Base-by-base conservation (phyloP, 2,329 filamentous ascomycete species). In the Juglanconis sp. region DNA sequence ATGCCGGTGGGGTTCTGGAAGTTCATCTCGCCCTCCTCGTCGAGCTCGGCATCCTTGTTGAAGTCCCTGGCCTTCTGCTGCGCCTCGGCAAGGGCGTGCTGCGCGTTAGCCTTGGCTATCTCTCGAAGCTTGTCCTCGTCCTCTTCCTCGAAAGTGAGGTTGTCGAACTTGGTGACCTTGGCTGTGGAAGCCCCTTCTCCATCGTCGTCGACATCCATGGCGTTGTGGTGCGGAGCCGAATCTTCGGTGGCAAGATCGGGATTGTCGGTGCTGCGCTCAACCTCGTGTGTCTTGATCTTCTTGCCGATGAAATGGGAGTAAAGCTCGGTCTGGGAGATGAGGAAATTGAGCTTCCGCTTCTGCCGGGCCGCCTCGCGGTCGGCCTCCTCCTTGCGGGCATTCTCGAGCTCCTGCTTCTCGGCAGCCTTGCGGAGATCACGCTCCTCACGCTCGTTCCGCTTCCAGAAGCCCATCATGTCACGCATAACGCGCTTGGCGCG, bases 391-490 rank as follows among this genome's bases (percentile, higher is more conserved):
- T 94, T 96, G 76, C 95, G 93, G 17, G 95, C 95, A 70, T 95
- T 96, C 73, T 99, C 95, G 52, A 99, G 85, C 77, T 98, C 95
- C 73, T 96, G 92, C 73, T 89, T 91, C 79, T 99, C 95, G 5
- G 95, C 95, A 56, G 93, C 88, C 78, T 96, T 96, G 67, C 95
- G 88, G 65, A 96, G 81, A 73, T 99, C 95, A 63, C 95, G 91
- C 73, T 99, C 95, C 72, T 99, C 95, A 56, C 94, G 90, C 75
- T 99, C 95, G 73, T 99, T 99, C 60, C 94, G 89, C 77, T 98
- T 98, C 95, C 95, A 99, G 83, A 98, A 99, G 60, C 91, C 87
- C 85, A 97, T 95, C 95, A 99, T 99, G 77, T 99, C 95, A 72
- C 95, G 87, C 95, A 99, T 99, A 62, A 94, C 94, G 67, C 95